Evolutionary conservation across 495 filamentous ascomycete genomes (phyloP), one percentile per base, ranked within the genome.

Genomic region (Elasticomyces elasticus): DNA sequence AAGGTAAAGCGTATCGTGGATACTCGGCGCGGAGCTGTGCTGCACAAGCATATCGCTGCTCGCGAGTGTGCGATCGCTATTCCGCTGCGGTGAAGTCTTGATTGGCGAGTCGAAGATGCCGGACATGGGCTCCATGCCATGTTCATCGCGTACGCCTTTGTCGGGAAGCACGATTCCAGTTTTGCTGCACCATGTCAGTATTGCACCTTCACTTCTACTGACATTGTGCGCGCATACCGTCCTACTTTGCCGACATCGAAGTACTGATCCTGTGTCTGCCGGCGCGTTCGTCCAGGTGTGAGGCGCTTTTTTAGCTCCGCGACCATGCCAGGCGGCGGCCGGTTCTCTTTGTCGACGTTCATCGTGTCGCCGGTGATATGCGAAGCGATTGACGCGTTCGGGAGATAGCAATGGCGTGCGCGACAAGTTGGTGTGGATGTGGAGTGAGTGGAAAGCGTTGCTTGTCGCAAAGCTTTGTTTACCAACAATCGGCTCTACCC

Each of bases 21-120:
- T 68, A 38, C 76, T 74, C 48, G 72, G 73, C 40, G 70, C 68
- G 10, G 75, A 71, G 59, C 74, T 74, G 22, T 73, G 58, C 38
- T 64, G 64, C 10, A 74, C 58, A 17, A 71, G 66, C 74, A 77
- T 77, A 15, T 64, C 65, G 23, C 28, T 48, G 25, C 58, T 74
- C 69, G 33, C 33, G 67, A 69, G 1, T 43, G 59, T 43, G 60
- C 64, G 47, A 67, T 68, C 42, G 67, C 73, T 64, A 9, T 72
- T 71, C 27, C 64, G 62, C 56, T 69, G 67, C 12, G 72, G 48
- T 17, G 79, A 73, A n/a, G n/a, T n/a, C 5, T 74, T 66, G 55
- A 83, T 86, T 26, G 91, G 90, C 11, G 91, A 95, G 2, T 89
- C 95, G 69, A 95, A 97, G 59, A 95, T 79, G 45, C 76, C 77